Evolutionary conservation across 2,329 filamentous ascomycete genomes (phyloP), one percentile per base, ranked within the genome.

Genomic region (Sporothrix inflata): DNA sequence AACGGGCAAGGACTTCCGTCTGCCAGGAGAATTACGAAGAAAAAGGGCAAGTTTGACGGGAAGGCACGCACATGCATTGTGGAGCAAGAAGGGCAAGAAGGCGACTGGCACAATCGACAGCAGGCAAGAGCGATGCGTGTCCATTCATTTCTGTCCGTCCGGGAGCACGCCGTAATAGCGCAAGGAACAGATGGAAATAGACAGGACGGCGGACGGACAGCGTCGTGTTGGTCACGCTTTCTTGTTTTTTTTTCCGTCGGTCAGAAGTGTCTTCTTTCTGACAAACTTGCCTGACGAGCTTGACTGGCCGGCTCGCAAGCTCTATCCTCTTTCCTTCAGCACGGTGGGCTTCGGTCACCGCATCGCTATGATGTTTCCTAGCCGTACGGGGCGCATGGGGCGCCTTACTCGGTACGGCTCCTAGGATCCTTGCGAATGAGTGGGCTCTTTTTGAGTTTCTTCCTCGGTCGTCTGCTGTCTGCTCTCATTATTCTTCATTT

Each of bases 21-120:
- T 47, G n/a, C 19, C 38, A 38, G n/a, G n/a, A 30, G n/a, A 57
- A 57, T 19, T 11, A 27, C n/a, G n/a, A n/a, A n/a, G n/a, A 42
- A 55, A 57, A 55, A 14, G 34, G 30, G 27, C 24, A 57, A 27
- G 21, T 38, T 16, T 21, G 11, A 27, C 38, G n/a, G 38, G 38
- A 14, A 40, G 49, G 38, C 34, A 57, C 21, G 51, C 40, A 57
- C 67, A 69, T 57, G 67, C 51, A 57, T 42, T 45, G 60, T 63
- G 38, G 38, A 45, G 19, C 16, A 45, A 9, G 60, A 45, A 45
- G 6, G 11, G 24, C 4, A 38, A 11, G 11, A 38, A 38, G 1
- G 34, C 55, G 34, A 40, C 34, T 40, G 55, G 16, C 55, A 38
- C 30, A 45, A 21, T 42, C 14, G 34, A 45, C 21, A 45, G 60